These are phyloP conservation scores for Kwoniella bestiolae DNA, from an alignment of 768 basidiomycete genomes.

Conservation along the genomic window DNA sequence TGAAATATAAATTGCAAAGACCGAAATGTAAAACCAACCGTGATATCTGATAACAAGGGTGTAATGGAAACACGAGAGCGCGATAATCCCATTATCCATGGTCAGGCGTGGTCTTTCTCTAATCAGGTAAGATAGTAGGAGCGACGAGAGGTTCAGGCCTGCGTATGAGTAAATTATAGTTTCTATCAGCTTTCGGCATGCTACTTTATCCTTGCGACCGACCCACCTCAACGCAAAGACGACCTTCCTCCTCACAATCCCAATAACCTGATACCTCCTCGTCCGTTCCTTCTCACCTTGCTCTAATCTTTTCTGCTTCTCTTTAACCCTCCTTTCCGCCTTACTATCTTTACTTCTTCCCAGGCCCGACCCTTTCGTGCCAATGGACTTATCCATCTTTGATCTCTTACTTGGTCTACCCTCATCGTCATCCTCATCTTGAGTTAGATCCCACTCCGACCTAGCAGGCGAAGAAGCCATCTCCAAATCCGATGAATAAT, in stretches of 20 bases:
- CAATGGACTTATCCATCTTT: background rate
- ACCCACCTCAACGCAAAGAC: slow-evolving; percentile 55
- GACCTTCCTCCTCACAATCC: slow-evolving; percentile 52
- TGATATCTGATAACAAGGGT: background rate
- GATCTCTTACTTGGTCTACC: slow-evolving; percentile 4
- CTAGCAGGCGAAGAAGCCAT: slow-evolving; percentile 34
- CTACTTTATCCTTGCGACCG: background rate
- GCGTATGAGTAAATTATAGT: background rate
- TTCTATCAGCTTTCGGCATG: background rate
- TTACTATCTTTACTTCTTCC: slow-evolving; percentile 12
- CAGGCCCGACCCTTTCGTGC: slow-evolving; percentile 7
- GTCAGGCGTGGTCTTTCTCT: too few species aligned
- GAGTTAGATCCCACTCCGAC: background rate
- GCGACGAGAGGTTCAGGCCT: slow-evolving; percentile 57
- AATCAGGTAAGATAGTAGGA: slow-evolving; percentile 54
- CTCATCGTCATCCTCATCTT: slow-evolving; percentile 20
- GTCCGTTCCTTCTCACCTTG: slow-evolving; percentile 35
- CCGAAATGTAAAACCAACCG: background rate
- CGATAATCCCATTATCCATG: too few species aligned
- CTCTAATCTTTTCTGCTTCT: slow-evolving; percentile 14
- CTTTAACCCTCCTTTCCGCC: slow-evolving; percentile 8
- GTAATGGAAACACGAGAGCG: too few species aligned
- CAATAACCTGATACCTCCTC: slow-evolving; percentile 53
- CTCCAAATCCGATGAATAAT: slow-evolving; percentile 54
- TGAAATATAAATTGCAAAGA: background rate